Percentiles rank a stretch among this genome's conserved stretches.
Evolutionary conservation across 116 monocot genomes (phyloP).

Genomic region (Zostera marina): DNA sequence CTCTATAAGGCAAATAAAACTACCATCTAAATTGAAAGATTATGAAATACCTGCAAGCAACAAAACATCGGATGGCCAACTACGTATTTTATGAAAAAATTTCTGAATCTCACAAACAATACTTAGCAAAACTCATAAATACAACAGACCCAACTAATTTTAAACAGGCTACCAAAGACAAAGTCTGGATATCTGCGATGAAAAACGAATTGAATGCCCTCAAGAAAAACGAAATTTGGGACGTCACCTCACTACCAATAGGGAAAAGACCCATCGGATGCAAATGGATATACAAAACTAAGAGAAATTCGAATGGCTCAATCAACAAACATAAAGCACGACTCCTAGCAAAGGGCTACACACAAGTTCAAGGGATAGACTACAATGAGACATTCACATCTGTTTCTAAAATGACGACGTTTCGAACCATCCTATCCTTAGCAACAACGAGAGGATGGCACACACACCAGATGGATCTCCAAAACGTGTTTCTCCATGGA

Average conservation of each 20-base stretch:
- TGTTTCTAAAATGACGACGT: not conserved
- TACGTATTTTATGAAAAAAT: too few relatives aligned
- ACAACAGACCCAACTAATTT: not conserved
- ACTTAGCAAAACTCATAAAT: too few relatives aligned
- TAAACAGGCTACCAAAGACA: not conserved
- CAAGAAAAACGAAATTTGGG: constrained; percentile 5
- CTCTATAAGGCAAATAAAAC: too few relatives aligned
- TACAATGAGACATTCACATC: constrained; percentile 6
- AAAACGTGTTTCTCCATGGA: constrained; percentile 6
- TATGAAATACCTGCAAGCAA: too few relatives aligned
- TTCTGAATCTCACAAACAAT: too few relatives aligned
- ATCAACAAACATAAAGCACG: not conserved
- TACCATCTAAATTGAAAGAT: too few relatives aligned
- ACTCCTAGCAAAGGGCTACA: constrained; percentile 3
- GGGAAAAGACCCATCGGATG: not conserved
- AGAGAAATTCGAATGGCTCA: not conserved
- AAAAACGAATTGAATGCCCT: not conserved
- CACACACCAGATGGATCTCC: constrained; percentile 2
- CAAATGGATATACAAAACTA: constrained; percentile 6
- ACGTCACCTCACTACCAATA: not conserved
- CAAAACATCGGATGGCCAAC: too few relatives aligned
- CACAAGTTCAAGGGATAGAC: not conserved
- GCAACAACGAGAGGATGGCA: not conserved
- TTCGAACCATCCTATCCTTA: not conserved
- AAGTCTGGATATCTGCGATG: constrained; percentile 1